A percentile compares a stretch with the other conserved stretches of the same genome.
These are phyloP conservation scores for Reutealis trisperma DNA, from an alignment of 345 rosid genomes.

Conservation along the genomic window DNA sequence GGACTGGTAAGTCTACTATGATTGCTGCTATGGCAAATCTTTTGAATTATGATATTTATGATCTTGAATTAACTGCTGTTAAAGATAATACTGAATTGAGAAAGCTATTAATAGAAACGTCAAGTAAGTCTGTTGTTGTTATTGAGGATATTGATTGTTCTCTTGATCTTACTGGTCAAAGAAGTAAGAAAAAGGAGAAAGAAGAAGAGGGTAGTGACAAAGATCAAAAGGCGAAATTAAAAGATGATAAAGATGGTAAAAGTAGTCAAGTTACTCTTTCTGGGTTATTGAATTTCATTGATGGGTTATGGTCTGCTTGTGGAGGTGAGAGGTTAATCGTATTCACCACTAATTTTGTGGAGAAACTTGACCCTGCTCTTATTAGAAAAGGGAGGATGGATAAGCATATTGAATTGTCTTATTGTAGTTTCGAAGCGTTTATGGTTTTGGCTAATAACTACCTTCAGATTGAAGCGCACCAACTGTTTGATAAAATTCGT, in stretches of 20 bases:
- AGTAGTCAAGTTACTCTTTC: constrained; percentile 11
- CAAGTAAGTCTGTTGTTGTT: constrained; percentile 1
- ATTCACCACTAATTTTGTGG: constrained; percentile 3
- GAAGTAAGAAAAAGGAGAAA: constrained; percentile 9
- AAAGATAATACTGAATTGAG: constrained; percentile 8
- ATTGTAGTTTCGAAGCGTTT: constrained; percentile 10
- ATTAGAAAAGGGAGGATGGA: constrained; percentile 13
- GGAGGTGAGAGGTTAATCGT: constrained; percentile 12
- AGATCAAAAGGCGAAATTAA: not conserved
- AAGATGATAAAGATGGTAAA: constrained; percentile 2
- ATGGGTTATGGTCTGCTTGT: constrained; percentile 19
- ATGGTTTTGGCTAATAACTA: constrained; percentile 4
- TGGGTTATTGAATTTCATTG: constrained; percentile 13
- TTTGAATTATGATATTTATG: constrained; percentile 13
- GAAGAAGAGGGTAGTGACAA: not conserved
- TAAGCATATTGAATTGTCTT: constrained; percentile 9
- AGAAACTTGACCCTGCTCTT: constrained; percentile 11
- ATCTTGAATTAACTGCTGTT: constrained; percentile 10
- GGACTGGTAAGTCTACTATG: constrained; percentile 15
- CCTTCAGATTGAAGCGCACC: not conserved
- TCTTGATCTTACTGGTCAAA: constrained; percentile 11
- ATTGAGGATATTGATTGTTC: constrained; percentile 17
- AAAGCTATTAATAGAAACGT: constrained; percentile 1
- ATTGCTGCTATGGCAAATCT: constrained; percentile 19
- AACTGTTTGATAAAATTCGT: constrained; percentile 3